Evolutionary conservation across 129 eudicot species (phyloP).

Genomic region (Helianthus tuberosus): DNA sequence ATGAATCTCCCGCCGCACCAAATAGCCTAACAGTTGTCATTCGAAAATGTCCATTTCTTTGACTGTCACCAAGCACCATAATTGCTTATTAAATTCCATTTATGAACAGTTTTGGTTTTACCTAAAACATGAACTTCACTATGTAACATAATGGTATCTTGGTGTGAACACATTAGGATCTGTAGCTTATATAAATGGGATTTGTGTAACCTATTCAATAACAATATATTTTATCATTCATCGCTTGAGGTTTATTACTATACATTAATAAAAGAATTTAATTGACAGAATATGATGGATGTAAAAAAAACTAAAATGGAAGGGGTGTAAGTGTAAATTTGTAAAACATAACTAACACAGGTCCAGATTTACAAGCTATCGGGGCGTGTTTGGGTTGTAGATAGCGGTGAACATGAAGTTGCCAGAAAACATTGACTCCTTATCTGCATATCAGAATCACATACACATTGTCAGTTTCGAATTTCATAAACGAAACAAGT

Average conservation of each 20-base stretch:
- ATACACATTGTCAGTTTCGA: background rate
- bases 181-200: no score
- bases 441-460: slow-evolving; percentile 17
- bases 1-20: no score
- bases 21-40: no score
- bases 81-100: no score
- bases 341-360: background rate
- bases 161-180: no score
- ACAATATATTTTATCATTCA: no score
- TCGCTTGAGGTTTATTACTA: background rate
- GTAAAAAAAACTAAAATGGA: background rate
- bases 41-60: no score
- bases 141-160: no score
- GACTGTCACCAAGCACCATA: no score
- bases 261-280: background rate
- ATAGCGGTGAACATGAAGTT: slow-evolving; percentile 15
- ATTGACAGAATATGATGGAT: background rate
- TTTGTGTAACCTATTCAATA: no score
- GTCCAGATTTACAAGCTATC: slow-evolving; percentile 4
- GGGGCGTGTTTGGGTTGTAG: background rate
- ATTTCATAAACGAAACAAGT: background rate
- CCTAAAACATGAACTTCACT: no score
- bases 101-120: no score
- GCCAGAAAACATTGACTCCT: slow-evolving; percentile 17
- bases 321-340: background rate